Evolutionary conservation across 192 early-diverging fungal species (phyloP).

Genomic region (Gaertneriomyces sp.): DNA sequence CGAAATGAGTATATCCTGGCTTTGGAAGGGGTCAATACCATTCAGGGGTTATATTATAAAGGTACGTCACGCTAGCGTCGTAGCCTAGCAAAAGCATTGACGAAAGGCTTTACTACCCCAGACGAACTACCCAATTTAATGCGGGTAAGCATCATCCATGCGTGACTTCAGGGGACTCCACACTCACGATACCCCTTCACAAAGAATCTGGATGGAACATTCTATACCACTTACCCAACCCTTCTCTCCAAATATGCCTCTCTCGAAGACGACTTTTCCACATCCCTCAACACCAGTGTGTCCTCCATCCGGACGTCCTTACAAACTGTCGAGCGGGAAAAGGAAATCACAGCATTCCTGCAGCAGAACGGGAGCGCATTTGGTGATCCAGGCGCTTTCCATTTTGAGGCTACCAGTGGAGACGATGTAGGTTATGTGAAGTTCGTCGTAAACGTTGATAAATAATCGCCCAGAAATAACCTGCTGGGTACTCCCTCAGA

Average conservation of each 20-base stretch:
- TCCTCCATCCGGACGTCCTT: slow-evolving; percentile 9
- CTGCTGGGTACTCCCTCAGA: not conserved
- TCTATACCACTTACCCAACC: slow-evolving; percentile 24
- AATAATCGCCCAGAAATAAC: not conserved
- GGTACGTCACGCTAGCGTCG: not conserved
- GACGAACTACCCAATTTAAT: slow-evolving; percentile 41
- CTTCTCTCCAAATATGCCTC: slow-evolving; percentile 29
- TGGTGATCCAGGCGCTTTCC: slow-evolving; percentile 24
- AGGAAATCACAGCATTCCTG: slow-evolving; percentile 35
- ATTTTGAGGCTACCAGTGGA: slow-evolving; percentile 28
- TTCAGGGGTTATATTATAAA: slow-evolving; percentile 37
- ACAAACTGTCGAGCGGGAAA: slow-evolving; percentile 22
- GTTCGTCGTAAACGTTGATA: not conserved
- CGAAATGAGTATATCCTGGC: slow-evolving; percentile 51
- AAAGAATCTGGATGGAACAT: slow-evolving; percentile 46
- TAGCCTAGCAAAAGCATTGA: not conserved
- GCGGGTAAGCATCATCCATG: slow-evolving; percentile 20
- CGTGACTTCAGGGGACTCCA: not conserved
- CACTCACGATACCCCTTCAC: not conserved
- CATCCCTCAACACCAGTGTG: slow-evolving; percentile 17
- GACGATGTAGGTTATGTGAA: slow-evolving; percentile 28
- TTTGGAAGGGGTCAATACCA: slow-evolving; percentile 30
- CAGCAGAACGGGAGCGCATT: slow-evolving; percentile 33
- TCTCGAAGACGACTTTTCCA: slow-evolving; percentile 27
- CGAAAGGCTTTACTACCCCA: not conserved